A percentile compares a stretch with the other conserved stretches of the same genome.
These are phyloP conservation scores for Sporothrix globosa DNA, from an alignment of 2,329 filamentous ascomycete genomes.

Conservation along the genomic window DNA sequence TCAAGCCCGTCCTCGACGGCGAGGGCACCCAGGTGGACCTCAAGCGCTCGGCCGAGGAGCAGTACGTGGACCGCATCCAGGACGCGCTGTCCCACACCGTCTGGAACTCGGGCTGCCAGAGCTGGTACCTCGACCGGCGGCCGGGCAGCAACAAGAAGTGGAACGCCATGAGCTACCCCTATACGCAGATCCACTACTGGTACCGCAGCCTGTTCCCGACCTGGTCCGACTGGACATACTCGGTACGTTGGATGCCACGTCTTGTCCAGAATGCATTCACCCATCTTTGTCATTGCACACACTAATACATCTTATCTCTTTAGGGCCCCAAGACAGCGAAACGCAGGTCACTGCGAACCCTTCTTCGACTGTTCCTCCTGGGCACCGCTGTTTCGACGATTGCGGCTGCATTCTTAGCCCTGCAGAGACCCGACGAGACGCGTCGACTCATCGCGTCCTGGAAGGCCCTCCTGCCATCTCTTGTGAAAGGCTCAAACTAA, in stretches of 20 bases:
- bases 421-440: background rate
- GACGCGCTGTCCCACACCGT: background rate
- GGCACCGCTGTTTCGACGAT: background rate
- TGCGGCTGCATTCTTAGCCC: background rate
- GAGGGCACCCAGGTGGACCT: background rate
- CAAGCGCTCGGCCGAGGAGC: background rate
- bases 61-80: background rate
- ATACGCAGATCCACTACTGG: constrained; percentile 10
- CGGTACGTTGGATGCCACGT: background rate
- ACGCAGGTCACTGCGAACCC: background rate
- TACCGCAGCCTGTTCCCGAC: constrained; percentile 17
- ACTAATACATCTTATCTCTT: background rate
- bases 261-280: background rate
- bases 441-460: background rate
- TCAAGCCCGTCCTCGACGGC: constrained; percentile 4
- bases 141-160: background rate
- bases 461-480: background rate
- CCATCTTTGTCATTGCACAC: background rate
- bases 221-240: constrained; percentile 6
- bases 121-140: background rate
- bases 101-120: constrained; percentile 17
- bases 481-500: too few relatives aligned
- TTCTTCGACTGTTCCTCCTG: background rate
- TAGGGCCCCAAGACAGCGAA: background rate
- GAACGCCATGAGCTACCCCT: constrained; percentile 20